phyloP scores from a whole-genome alignment of 495 filamentous ascomycete species.

The Lophiostoma macrostomum region DNA sequence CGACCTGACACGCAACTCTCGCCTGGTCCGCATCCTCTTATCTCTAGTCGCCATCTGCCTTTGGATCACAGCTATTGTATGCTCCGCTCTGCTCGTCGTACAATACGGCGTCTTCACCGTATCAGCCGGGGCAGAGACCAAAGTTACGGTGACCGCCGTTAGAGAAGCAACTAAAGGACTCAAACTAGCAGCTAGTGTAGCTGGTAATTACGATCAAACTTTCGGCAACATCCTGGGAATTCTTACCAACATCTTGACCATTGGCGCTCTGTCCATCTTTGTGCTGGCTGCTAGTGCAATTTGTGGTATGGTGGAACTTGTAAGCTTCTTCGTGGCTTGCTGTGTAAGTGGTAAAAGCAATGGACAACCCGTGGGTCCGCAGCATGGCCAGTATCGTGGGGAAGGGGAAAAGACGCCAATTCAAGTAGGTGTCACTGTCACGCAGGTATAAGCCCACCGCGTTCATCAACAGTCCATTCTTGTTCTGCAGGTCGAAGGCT shows the following conservation, averaged over 20 bases:
- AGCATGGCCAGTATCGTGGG: too few species aligned
- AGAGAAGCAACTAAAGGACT: not conserved
- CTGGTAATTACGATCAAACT: not conserved
- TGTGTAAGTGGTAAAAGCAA: not conserved
- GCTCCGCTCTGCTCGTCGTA: conserved; percentile 3
- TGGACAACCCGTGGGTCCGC: not conserved
- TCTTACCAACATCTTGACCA: not conserved
- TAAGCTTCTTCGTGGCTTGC: conserved; percentile 1
- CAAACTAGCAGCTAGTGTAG: not conserved
- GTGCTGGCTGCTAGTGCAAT: not conserved
- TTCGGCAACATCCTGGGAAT: not conserved
- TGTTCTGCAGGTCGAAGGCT: too few species aligned
- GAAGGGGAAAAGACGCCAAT: too few species aligned
- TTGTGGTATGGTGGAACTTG: not conserved
- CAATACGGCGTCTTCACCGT: conserved; percentile 8
- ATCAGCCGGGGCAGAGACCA: not conserved
- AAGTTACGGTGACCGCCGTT: not conserved
- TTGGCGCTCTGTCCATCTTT: not conserved
- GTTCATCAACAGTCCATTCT: too few species aligned
- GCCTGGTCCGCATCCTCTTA: not conserved
- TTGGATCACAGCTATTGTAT: conserved; percentile 7
- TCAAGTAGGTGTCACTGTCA: too few species aligned
- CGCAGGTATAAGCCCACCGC: too few species aligned
- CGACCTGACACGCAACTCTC: conserved; percentile 5
- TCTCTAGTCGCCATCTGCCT: not conserved